phyloP scores from a whole-genome alignment of 2,329 filamentous ascomycete genomes.

The Escovopsis weberi region DNA sequence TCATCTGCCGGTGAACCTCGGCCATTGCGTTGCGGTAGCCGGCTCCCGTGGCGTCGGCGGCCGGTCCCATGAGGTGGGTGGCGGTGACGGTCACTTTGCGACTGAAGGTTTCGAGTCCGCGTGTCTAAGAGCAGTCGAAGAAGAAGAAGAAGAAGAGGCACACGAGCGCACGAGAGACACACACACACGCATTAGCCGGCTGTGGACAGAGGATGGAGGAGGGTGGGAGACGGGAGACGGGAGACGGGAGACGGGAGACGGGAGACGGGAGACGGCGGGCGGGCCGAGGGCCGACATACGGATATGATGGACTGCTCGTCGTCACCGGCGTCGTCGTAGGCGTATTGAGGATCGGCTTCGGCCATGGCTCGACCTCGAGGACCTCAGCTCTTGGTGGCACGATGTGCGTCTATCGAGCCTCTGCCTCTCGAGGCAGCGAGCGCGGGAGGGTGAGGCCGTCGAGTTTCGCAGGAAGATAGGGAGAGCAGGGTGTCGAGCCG shows the following conservation, averaged over 20 bases:
- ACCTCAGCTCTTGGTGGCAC: conserved; percentile 2
- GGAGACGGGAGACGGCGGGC: neutral
- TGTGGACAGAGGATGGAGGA: neutral
- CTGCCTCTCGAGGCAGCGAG: conserved; percentile 2
- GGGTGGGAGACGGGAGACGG: neutral
- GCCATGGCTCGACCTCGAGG: conserved; percentile 22
- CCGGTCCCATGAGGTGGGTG: conserved; percentile 68
- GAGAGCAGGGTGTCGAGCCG: neutral
- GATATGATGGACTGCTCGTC: conserved; percentile 34
- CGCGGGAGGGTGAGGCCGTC: conserved; percentile 2
- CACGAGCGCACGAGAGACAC: conserved; percentile 7
- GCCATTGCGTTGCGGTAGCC: conserved; percentile 81
- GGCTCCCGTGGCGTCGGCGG: conserved; percentile 34
- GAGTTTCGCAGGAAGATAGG: neutral
- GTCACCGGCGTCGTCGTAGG: conserved; percentile 31
- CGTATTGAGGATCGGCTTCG: conserved; percentile 29
- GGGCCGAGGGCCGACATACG: conserved; percentile 11
- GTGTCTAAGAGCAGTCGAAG: conserved; percentile 41
- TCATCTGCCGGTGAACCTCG: conserved; percentile 79
- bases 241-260: too few species aligned
- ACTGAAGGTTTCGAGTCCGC: conserved; percentile 81
- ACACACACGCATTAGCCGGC: conserved; percentile 16
- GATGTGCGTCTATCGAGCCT: neutral
- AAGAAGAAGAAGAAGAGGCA: neutral
- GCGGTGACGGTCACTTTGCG: conserved; percentile 92